Evolutionary conservation across 106 monocot genomes (phyloP).

Genomic region (Dendrobium chrysotoxum): DNA sequence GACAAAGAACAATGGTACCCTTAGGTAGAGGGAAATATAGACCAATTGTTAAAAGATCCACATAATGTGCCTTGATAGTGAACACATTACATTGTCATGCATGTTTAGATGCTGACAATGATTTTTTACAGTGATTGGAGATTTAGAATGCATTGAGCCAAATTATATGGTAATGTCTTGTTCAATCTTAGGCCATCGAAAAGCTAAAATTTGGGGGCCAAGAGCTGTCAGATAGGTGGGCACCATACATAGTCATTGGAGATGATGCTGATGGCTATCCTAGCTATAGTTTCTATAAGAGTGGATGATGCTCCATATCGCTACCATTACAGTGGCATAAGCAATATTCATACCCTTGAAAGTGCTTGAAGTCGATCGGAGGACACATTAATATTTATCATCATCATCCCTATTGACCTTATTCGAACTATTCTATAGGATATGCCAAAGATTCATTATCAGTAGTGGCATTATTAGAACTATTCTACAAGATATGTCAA

Average conservation of each 20-base stretch:
- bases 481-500: background rate
- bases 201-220: background rate
- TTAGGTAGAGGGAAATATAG: background rate
- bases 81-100: background rate
- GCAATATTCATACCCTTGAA: background rate
- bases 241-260: background rate
- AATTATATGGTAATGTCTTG: background rate
- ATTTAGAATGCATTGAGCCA: background rate
- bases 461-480: background rate
- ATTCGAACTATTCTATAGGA: background rate
- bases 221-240: background rate
- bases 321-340: background rate
- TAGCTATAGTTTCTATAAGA: background rate
- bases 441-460: background rate
- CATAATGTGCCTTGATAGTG: background rate
- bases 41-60: background rate
- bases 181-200: background rate
- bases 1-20: background rate
- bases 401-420: background rate
- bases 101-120: background rate
- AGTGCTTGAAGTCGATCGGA: background rate
- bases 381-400: background rate
- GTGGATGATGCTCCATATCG: background rate
- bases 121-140: background rate
- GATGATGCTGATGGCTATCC: background rate